These are phyloP conservation scores for Jacaranda copaia DNA, from an alignment of 257 asterid species.

Conservation along the genomic window DNA sequence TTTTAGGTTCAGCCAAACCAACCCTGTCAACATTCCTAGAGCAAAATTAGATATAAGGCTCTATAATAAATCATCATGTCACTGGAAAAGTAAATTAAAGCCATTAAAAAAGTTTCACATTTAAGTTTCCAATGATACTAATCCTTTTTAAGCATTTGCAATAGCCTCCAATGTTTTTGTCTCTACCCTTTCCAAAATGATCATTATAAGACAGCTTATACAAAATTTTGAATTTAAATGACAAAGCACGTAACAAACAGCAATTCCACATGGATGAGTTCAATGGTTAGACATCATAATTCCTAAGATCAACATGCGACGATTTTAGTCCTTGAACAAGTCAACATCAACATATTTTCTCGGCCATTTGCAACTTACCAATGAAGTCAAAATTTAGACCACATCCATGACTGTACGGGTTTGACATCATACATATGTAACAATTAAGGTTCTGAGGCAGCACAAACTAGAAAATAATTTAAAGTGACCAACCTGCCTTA, in stretches of 20 bases:
- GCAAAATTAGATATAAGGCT: slow-evolving; percentile 5
- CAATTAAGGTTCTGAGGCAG: slow-evolving; percentile 21
- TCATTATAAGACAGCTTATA: neutral
- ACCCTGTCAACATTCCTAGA: slow-evolving; percentile 11
- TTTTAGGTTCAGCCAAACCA: slow-evolving; percentile 2
- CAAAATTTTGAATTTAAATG: neutral
- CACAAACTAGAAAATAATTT: slow-evolving; percentile 6
- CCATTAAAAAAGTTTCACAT: neutral
- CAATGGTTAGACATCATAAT: neutral
- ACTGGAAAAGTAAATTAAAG: neutral
- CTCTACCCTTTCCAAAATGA: neutral
- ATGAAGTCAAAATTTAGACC: neutral
- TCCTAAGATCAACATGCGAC: slow-evolving; percentile 2
- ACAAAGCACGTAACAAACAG: neutral
- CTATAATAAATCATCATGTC: neutral
- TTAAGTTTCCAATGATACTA: neutral
- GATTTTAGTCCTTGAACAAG: neutral
- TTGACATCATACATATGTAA: neutral
- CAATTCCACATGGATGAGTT: neutral
- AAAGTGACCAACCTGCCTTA: slow-evolving; percentile 69
- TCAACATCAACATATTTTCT: neutral
- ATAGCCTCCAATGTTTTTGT: slow-evolving; percentile 9
- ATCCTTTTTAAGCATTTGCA: slow-evolving; percentile 19
- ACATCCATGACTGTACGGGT: neutral
- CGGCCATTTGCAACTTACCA: neutral